Evolutionary conservation across 495 filamentous ascomycete species (phyloP).

Genomic region (Aspergillus panamensis): DNA sequence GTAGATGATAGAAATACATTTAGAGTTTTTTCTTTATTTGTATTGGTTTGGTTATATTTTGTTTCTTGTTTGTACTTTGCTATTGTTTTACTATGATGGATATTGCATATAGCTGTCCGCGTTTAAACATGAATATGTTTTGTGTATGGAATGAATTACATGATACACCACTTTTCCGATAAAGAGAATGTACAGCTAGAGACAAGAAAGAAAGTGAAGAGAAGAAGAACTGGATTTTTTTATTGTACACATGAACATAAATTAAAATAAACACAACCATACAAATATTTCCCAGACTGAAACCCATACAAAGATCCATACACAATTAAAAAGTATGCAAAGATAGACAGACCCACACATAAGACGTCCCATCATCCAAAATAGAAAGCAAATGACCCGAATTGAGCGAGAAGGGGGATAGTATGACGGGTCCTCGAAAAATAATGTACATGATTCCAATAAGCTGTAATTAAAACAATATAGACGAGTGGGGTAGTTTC

Average conservation of each 20-base stretch:
- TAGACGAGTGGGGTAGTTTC: constrained; percentile 6
- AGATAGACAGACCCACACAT: not conserved
- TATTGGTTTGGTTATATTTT: constrained; percentile 1
- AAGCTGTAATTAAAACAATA: not conserved
- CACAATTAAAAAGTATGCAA: not conserved
- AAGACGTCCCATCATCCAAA: not conserved
- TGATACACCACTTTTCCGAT: not conserved
- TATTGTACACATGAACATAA: not conserved
- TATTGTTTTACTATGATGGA: not conserved
- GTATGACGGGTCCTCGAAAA: not conserved
- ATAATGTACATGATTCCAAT: not conserved
- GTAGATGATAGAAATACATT: constrained; percentile 4
- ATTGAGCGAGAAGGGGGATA: not conserved
- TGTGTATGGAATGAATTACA: too few relatives aligned
- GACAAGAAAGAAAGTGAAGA: not conserved
- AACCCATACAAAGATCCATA: not conserved
- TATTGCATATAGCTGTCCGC: not conserved
- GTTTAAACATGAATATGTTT: too few relatives aligned
- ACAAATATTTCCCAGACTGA: not conserved
- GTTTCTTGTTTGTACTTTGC: not conserved
- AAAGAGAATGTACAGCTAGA: not conserved
- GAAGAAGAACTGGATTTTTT: not conserved
- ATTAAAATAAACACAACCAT: not conserved
- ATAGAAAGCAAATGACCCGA: not conserved
- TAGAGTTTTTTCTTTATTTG: not conserved